Evolutionary conservation across 1,139 yeast species (phyloP).

Genomic region (Taphrina deformans): DNA sequence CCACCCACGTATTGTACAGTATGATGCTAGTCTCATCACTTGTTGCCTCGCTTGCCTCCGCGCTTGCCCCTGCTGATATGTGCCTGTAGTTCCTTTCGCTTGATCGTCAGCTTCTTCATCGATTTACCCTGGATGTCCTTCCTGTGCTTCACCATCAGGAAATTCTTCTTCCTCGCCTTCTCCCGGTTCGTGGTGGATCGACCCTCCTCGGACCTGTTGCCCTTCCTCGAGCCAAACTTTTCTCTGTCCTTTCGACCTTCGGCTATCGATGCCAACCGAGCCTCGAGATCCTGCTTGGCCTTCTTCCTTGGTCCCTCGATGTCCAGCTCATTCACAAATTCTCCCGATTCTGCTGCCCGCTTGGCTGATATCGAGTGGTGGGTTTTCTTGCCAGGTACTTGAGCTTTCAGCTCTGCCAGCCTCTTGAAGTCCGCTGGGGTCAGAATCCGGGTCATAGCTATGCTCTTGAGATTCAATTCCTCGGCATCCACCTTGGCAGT

Average conservation of each 20-base stretch:
- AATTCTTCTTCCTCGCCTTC: slow-evolving; percentile 97
- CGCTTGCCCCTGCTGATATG: slow-evolving; percentile 48
- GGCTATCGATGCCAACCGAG: slow-evolving; percentile 76
- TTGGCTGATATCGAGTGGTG: slow-evolving; percentile 23
- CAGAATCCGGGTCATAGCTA: slow-evolving; percentile 72
- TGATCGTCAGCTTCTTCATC: slow-evolving; percentile 82
- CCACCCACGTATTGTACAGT: not conserved
- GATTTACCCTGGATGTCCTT: slow-evolving; percentile 91
- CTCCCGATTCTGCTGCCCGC: slow-evolving; percentile 45
- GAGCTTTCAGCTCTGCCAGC: slow-evolving; percentile 75
- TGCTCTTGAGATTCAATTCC: slow-evolving; percentile 50
- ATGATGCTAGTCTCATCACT: not conserved
- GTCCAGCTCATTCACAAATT: slow-evolving; percentile 72
- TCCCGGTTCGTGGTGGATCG: slow-evolving; percentile 94
- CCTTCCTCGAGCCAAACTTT: slow-evolving; percentile 82
- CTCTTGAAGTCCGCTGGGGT: slow-evolving; percentile 98
- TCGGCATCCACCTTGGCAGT: slow-evolving; percentile 40
- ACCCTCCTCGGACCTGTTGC: slow-evolving; percentile 62
- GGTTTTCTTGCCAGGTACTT: slow-evolving; percentile 30
- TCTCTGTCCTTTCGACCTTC: slow-evolving; percentile 95
- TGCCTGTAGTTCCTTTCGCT: slow-evolving; percentile 80
- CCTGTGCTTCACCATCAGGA: slow-evolving; percentile 97
- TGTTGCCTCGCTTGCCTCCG: slow-evolving; percentile 31
- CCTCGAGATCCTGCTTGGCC: slow-evolving; percentile 84
- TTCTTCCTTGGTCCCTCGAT: slow-evolving; percentile 76